A percentile compares a stretch with the other conserved stretches of the same genome.
Evolutionary conservation across 2,329 filamentous ascomycete genomes (phyloP).

Genomic region (Aspergillus tamarii): DNA sequence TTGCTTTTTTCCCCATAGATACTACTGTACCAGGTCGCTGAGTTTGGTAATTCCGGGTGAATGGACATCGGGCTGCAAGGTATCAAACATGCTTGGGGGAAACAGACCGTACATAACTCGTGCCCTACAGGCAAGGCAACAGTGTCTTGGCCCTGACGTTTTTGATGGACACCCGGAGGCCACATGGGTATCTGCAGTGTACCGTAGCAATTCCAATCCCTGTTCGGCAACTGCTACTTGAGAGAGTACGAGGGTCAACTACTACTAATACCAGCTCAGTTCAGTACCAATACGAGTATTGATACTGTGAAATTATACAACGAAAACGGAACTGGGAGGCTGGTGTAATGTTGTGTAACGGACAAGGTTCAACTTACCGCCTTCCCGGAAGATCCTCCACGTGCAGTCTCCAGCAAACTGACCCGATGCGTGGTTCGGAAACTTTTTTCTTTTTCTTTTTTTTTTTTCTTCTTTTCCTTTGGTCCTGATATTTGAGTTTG

Average conservation of each 20-base stretch:
- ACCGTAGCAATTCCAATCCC: conserved; percentile 6
- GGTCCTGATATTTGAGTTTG: neutral
- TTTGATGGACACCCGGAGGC: neutral
- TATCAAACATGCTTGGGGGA: neutral
- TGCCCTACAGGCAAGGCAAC: neutral
- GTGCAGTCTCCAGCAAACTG: conserved; percentile 13
- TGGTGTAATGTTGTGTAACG: neutral
- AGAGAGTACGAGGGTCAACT: too few species aligned
- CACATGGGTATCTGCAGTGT: conserved; percentile 12
- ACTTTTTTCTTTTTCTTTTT: neutral
- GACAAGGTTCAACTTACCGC: conserved; percentile 19
- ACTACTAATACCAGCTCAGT: neutral
- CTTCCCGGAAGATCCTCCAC: conserved; percentile 27
- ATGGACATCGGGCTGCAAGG: neutral
- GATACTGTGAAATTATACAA: neutral
- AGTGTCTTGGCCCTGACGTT: neutral
- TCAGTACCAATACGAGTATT: neutral
- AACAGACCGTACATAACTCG: neutral
- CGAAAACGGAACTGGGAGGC: neutral
- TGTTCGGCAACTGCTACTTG: neutral
- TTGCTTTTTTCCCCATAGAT: neutral
- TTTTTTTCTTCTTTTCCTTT: neutral
- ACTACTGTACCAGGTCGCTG: neutral
- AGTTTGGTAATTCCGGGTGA: too few species aligned
- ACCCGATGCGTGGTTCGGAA: conserved; percentile 6